These are phyloP conservation scores for Trebouxia gelatinosa DNA, from an alignment of 163 green algal species.

Conservation along the genomic window DNA sequence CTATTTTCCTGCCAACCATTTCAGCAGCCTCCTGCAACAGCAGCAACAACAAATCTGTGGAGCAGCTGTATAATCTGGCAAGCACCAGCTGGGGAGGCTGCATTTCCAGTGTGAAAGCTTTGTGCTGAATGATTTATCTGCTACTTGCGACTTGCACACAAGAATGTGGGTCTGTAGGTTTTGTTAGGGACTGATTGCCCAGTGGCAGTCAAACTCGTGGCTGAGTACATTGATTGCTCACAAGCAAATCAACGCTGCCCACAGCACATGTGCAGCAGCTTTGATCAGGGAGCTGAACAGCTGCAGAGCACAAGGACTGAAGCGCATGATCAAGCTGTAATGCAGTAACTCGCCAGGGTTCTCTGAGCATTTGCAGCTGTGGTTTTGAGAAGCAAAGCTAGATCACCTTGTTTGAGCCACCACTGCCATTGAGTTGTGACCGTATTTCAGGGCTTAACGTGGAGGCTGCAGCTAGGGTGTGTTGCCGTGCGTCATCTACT, in stretches of 20 bases:
- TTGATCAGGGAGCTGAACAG: no score
- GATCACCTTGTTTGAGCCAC: slow-evolving; percentile 62
- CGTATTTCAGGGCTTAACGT: slow-evolving; percentile 75
- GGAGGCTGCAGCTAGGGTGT: slow-evolving; percentile 81
- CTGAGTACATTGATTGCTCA: no score
- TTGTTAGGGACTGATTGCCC: no score
- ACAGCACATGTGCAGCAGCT: no score
- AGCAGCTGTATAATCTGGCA: neutral
- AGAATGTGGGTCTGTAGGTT: no score
- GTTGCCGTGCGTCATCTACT: slow-evolving; percentile 84
- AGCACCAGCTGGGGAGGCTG: neutral
- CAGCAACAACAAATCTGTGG: neutral
- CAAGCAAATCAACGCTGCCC: no score
- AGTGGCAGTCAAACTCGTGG: no score
- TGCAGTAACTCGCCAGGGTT: no score
- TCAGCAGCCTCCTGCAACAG: slow-evolving; percentile 59
- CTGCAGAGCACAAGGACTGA: no score
- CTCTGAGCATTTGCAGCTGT: no score
- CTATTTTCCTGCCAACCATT: slow-evolving; percentile 87
- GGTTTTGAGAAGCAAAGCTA: no score
- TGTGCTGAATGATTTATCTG: neutral
- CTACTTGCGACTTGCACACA: neutral
- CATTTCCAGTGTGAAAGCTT: neutral
- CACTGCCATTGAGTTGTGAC: slow-evolving; percentile 46
- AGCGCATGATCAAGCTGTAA: no score